Evolutionary conservation across 2,329 filamentous ascomycete species (phyloP).

Genomic region (Lasiodiplodia gonubiensis): DNA sequence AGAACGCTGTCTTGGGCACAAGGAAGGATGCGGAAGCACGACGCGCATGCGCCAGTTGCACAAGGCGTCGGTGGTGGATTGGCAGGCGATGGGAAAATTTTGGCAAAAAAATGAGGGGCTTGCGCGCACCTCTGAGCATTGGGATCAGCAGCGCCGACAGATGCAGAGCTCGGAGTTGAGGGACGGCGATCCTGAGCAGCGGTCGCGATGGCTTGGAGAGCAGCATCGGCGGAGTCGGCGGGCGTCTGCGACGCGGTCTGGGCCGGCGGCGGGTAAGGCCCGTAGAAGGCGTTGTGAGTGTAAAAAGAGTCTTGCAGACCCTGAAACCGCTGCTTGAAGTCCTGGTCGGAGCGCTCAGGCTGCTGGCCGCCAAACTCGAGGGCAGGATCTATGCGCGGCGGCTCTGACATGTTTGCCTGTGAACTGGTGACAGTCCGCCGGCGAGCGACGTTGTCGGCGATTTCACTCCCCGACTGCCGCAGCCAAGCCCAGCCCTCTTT

Average conservation of each 20-base stretch:
- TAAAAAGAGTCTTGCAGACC: slow-evolving; percentile 26
- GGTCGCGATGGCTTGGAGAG: slow-evolving; percentile 25
- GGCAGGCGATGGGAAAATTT: background rate
- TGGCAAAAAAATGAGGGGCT: background rate
- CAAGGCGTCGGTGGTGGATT: background rate
- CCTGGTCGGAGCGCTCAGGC: slow-evolving; percentile 19
- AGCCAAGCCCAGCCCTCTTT: background rate
- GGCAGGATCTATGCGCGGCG: slow-evolving; percentile 17
- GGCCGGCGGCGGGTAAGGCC: slow-evolving; percentile 5
- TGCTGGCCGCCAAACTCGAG: slow-evolving; percentile 22
- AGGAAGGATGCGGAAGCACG: background rate
- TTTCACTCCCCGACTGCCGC: background rate
- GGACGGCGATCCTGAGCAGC: slow-evolving; percentile 24
- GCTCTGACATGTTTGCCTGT: slow-evolving; percentile 11
- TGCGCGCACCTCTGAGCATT: slow-evolving; percentile 13
- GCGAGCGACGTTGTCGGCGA: slow-evolving; percentile 15
- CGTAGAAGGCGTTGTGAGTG: slow-evolving; percentile 12
- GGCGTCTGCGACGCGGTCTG: slow-evolving; percentile 9
- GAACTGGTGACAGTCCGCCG: background rate
- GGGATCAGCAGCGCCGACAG: slow-evolving; percentile 17
- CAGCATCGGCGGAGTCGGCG: slow-evolving; percentile 20
- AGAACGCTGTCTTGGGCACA: slow-evolving; percentile 9
- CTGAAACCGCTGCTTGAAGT: slow-evolving; percentile 24
- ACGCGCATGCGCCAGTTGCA: background rate
- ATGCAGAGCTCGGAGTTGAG: slow-evolving; percentile 25